Evolutionary conservation across 176 grass and related monocot species (phyloP), one percentile per base, ranked within the genome.

Genomic region (Oryza brachyantha): DNA sequence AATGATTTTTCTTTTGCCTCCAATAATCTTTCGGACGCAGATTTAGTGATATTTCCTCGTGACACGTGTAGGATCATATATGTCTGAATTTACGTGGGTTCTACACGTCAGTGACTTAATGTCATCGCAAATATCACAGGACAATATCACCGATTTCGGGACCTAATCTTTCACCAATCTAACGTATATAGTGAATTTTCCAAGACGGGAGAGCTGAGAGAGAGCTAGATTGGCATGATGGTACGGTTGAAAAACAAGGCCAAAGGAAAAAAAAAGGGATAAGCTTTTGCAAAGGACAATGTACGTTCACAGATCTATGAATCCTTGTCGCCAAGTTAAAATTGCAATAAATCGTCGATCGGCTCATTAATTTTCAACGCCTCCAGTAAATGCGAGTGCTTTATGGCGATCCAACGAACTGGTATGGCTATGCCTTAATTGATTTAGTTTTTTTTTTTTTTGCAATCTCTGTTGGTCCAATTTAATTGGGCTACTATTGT

Each of bases 331-430:
- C 37, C 40, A 69, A 34, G 60, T 77, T 76, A 52, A 61, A 22
- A 13, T 28, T 25, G 64, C 66, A 60, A 62, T 29, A 12, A 72
- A 28, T 7, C 26, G 10, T 71, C 27, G 42, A 64, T 28, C 11
- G 46, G 61, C 69, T 59, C 70, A 60, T 67, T 46, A 61, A 63
- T 31, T 61, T 68, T n/a, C 40, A 24, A 50, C 67, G 26, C 42
- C 35, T 21, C 25, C 24, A 29, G 13, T 29, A 9, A 50, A 59
- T 46, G 66, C 38, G 66, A 70, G 39, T 4, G 1, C 54, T 76
- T 86, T 55, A 81, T 76, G 41, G 41, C 41, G 25, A 28, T 37
- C 84, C 64, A 86, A 86, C 84, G 17, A 70, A 62, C 50, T 7
- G 40, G 39, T 70, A 5, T 69, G 70, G 12, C 61, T n/a, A 21